A percentile compares a stretch with the other conserved stretches of the same genome.
phyloP scores from a whole-genome alignment of 306 rosid genomes.

The Cucumis sativus region Cucumber_9930_V3 NC_026660.2:29688001-29688500 shows the following conservation, averaged over 20 bases:
- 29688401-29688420: background rate
- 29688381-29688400: slow-evolving; percentile 1
- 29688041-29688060: background rate
- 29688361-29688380: background rate
- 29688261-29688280: background rate
- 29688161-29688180: background rate
- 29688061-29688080: background rate
- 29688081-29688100: background rate
- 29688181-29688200: background rate
- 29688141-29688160: background rate
- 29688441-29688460: background rate
- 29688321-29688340: background rate
- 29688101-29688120: background rate
- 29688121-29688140: slow-evolving; percentile 3
- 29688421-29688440: background rate
- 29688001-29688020: background rate
- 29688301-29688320: background rate
- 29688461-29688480: background rate
- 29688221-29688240: background rate
- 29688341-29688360: background rate
- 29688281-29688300: background rate
- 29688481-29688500: background rate
- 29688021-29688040: background rate
- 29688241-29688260: background rate
- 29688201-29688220: background rate